phyloP scores from a whole-genome alignment of 495 filamentous ascomycete species.

The Haplographium delicatum region DNA sequence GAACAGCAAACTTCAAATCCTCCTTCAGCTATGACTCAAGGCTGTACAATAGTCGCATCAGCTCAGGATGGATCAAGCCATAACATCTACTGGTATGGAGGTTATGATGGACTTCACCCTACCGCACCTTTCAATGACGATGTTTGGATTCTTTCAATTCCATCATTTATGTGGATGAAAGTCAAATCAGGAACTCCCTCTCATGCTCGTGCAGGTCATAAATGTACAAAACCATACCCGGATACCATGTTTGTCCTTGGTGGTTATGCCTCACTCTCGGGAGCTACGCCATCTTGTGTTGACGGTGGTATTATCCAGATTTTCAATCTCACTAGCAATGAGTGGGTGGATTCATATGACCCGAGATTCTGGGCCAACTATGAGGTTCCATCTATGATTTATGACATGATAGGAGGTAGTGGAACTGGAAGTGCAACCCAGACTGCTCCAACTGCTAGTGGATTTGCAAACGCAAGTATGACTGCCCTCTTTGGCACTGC shows the following conservation, averaged over 20 bases:
- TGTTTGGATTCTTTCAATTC: slow-evolving; percentile 69
- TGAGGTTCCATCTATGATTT: slow-evolving; percentile 53
- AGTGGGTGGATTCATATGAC: slow-evolving; percentile 57
- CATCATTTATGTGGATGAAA: slow-evolving; percentile 72
- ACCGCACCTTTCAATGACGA: slow-evolving; percentile 47
- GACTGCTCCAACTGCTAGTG: slow-evolving; percentile 33
- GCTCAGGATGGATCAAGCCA: slow-evolving; percentile 57
- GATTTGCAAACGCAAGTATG: slow-evolving; percentile 48
- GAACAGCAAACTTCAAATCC: slow-evolving; percentile 51
- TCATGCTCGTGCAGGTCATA: slow-evolving; percentile 56
- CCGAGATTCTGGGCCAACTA: slow-evolving; percentile 54
- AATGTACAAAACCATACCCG: slow-evolving; percentile 62
- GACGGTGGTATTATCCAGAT: slow-evolving; percentile 46
- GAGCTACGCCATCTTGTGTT: slow-evolving; percentile 37
- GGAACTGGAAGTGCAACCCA: slow-evolving; percentile 52
- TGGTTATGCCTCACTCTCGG: slow-evolving; percentile 34
- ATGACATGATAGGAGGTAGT: slow-evolving; percentile 55
- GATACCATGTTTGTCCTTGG: slow-evolving; percentile 73
- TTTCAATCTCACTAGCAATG: slow-evolving; percentile 57
- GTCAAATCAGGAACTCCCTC: slow-evolving; percentile 39
- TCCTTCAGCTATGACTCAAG: slow-evolving; percentile 50
- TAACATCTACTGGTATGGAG: slow-evolving; percentile 75
- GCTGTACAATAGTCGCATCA: slow-evolving; percentile 60
- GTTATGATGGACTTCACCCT: slow-evolving; percentile 44
- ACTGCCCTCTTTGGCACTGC: slow-evolving; percentile 44